phyloP scores from a whole-genome alignment of 176 grass and related monocot species.

The Bonia amplexicaulis region DNA sequence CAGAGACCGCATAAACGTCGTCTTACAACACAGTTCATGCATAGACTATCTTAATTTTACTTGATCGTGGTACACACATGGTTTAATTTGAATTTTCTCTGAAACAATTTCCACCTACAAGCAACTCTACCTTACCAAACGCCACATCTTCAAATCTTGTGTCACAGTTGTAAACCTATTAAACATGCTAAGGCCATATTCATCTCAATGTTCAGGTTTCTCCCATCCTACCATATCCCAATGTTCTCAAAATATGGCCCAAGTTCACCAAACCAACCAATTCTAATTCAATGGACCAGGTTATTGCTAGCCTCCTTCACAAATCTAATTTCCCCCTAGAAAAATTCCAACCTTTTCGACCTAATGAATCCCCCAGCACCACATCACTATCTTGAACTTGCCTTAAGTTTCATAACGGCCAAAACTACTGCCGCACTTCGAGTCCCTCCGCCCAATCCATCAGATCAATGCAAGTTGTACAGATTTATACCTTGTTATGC shows the following conservation, averaged over 20 bases:
- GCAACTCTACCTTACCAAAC: neutral
- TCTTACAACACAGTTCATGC: neutral
- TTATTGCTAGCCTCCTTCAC: neutral
- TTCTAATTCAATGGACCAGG: neutral
- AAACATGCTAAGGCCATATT: neutral
- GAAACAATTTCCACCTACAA: neutral
- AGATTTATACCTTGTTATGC: constrained; percentile 68
- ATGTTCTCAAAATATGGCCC: neutral
- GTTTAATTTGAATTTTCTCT: neutral
- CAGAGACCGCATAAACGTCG: neutral
- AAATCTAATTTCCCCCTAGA: neutral
- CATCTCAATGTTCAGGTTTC: constrained; percentile 1
- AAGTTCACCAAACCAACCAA: neutral
- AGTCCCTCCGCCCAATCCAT: neutral
- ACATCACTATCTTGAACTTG: constrained; percentile 9
- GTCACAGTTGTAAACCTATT: neutral
- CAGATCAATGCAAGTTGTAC: neutral
- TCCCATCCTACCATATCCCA: neutral
- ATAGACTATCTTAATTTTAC: neutral
- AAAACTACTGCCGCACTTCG: neutral
- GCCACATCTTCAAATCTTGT: neutral
- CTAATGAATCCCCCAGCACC: neutral
- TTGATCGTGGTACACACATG: neutral
- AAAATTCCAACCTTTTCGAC: neutral
- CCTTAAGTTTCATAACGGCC: neutral